These are phyloP conservation scores for Termitomyces sp. DNA, from an alignment of 768 basidiomycete species.

Conservation along the genomic window DNA sequence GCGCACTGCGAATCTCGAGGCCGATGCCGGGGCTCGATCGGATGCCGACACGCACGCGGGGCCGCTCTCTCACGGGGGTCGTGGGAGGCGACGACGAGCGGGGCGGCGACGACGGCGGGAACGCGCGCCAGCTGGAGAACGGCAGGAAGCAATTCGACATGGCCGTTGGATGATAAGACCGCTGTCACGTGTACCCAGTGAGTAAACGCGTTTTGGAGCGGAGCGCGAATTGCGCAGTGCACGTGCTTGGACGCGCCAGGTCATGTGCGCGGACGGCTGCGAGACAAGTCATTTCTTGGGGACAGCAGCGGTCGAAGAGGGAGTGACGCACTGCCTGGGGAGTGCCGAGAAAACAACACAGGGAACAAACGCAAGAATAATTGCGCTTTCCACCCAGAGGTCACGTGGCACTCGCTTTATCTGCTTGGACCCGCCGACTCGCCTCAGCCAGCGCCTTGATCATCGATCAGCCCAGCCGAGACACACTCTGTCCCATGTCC, in stretches of 20 bases:
- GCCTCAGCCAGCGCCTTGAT: background rate
- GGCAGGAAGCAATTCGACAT: constrained; percentile 27
- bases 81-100: constrained; percentile 34
- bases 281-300: too few relatives aligned
- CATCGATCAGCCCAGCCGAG: background rate
- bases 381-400: too few relatives aligned
- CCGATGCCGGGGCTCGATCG: constrained; percentile 29
- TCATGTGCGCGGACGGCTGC: constrained; percentile 17
- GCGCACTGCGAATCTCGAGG: constrained; percentile 18
- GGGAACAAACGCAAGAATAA: too few relatives aligned
- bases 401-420: background rate
- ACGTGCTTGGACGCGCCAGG: constrained; percentile 23
- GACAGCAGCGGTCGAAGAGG: too few relatives aligned
- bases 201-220: constrained; percentile 40
- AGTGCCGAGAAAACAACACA: too few relatives aligned
- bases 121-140: constrained; percentile 17
- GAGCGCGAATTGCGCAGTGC: constrained; percentile 26
- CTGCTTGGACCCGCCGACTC: background rate
- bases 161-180: constrained; percentile 41
- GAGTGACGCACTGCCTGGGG: too few relatives aligned
- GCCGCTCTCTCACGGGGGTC: constrained; percentile 26
- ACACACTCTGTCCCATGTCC: constrained; percentile 23
- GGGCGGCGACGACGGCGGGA: constrained; percentile 26
- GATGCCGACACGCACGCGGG: constrained; percentile 22
- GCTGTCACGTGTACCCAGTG: constrained; percentile 30